Evolutionary conservation across 2,329 filamentous ascomycete genomes (phyloP).

Genomic region (Orbilia blumenaviensis): DNA sequence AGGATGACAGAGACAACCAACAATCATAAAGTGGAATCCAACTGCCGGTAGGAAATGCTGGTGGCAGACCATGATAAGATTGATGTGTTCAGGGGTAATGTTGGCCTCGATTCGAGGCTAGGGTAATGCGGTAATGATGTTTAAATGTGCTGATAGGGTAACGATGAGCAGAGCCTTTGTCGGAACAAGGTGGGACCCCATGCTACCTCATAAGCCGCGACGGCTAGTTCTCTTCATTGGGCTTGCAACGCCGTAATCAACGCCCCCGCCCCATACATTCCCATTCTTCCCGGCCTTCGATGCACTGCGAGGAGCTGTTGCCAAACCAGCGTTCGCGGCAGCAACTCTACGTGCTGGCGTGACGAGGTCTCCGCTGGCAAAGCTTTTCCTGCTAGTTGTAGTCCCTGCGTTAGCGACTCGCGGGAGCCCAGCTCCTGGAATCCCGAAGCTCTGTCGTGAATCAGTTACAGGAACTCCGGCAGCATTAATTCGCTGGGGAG

Average conservation of each 20-base stretch:
- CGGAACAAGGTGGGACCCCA: no score
- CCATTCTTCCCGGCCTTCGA: conserved; percentile 37
- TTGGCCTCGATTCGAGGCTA: no score
- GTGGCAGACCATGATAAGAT: not conserved
- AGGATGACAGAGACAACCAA: no score
- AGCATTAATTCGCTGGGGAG: conserved; percentile 5
- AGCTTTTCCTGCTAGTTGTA: conserved; percentile 30
- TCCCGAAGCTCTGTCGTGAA: conserved; percentile 27
- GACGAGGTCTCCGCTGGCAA: conserved; percentile 29
- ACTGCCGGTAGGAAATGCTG: not conserved
- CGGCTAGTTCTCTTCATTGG: conserved; percentile 39
- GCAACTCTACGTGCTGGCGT: conserved; percentile 41
- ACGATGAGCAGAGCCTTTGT: no score
- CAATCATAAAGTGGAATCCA: not conserved
- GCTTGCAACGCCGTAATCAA: conserved; percentile 42
- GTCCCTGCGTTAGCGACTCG: conserved; percentile 8
- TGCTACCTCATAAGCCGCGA: conserved; percentile 10
- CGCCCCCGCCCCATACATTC: conserved; percentile 44
- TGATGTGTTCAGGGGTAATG: not conserved
- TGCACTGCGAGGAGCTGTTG: not conserved
- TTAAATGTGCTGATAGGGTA: not conserved
- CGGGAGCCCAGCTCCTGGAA: conserved; percentile 11
- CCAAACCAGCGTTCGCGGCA: not conserved
- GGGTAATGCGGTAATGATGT: not conserved
- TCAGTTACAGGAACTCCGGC: conserved; percentile 10